Percentiles rank a stretch among this genome's conserved stretches.
Conservation (phyloP, 345 rosid species). For the Populus davidiana region DNA sequence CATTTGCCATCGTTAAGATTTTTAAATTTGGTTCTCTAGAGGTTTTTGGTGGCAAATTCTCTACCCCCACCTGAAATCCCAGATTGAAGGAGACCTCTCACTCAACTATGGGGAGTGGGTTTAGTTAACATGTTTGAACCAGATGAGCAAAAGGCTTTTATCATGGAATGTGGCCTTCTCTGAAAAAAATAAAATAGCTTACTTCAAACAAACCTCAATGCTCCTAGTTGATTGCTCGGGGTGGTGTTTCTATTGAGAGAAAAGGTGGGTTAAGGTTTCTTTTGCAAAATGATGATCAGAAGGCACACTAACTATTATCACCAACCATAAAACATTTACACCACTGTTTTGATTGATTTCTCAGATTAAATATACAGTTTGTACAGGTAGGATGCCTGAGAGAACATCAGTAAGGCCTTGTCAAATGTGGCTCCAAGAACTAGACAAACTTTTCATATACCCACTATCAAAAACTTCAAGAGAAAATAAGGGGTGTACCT, state of each 20-base stretch:
- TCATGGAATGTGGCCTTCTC: background rate
- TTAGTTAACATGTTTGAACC: background rate
- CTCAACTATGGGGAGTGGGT: background rate
- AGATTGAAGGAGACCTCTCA: background rate
- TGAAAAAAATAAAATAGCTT: background rate
- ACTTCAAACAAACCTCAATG: background rate
- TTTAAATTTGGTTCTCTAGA: background rate
- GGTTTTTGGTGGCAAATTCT: background rate
- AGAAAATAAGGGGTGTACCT: conserved; percentile 46
- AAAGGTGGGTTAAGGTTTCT: background rate
- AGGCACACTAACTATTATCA: background rate
- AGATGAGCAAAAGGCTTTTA: background rate
- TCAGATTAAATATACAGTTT: conserved; percentile 1
- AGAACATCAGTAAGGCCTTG: background rate
- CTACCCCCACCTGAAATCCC: background rate
- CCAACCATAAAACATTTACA: background rate
- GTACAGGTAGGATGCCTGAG: background rate
- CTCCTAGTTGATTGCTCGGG: background rate
- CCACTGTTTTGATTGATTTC: background rate
- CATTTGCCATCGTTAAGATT: background rate
- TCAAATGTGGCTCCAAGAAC: background rate
- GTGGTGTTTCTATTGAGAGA: background rate
- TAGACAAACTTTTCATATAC: background rate
- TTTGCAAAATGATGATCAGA: background rate
- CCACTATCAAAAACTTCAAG: too few relatives aligned